Conservation (phyloP, 129 eudicot species). For the Flaveria brownii region DNA sequence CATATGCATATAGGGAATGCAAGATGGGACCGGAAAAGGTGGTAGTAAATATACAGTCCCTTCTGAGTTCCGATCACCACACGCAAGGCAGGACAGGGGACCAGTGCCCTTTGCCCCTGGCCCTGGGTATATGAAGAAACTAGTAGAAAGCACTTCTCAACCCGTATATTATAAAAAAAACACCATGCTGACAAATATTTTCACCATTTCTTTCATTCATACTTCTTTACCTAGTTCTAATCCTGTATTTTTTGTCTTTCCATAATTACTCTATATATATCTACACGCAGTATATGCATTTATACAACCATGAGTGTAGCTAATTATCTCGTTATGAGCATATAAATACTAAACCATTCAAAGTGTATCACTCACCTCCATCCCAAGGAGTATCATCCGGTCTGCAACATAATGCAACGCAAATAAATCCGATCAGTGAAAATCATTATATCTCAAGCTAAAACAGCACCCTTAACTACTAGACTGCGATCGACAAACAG, state of each 20-base stretch:
- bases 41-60: neutral
- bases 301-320: neutral
- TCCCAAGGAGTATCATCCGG: conserved; percentile 91
- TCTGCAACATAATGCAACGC: conserved; percentile 62
- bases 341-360: conserved; percentile 10
- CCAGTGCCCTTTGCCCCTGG: neutral
- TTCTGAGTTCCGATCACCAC: neutral
- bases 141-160: neutral
- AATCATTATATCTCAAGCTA: neutral
- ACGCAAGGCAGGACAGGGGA: neutral
- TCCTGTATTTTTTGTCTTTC: neutral
- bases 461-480: conserved; percentile 10
- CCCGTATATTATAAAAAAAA: neutral
- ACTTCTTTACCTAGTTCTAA: neutral
- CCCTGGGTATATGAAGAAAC: neutral
- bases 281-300: conserved; percentile 4
- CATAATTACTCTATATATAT: neutral
- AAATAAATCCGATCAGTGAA: conserved; percentile 21
- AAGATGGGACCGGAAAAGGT: neutral
- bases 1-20: conserved; percentile 1
- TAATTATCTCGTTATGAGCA: neutral
- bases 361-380: conserved; percentile 56
- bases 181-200: neutral
- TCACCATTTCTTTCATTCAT: neutral
- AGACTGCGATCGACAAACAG: conserved; percentile 6